Base-by-base conservation (phyloP, 2,329 filamentous ascomycete genomes). In the Cercospora citrullina region DNA sequence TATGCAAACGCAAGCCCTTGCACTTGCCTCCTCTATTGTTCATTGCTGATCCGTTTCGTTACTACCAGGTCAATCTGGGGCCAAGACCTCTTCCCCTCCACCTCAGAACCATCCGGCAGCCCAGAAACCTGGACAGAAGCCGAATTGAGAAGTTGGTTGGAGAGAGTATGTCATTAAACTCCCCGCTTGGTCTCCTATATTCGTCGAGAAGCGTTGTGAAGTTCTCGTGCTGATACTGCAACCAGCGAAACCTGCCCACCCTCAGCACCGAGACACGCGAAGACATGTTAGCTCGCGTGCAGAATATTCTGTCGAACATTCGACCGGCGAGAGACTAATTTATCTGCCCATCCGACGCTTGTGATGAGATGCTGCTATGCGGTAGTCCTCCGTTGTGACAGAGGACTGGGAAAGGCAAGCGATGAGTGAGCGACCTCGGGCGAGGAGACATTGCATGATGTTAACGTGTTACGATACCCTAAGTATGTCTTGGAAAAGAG, bases 81-180 rank as follows among this genome's bases (percentile, higher is more conserved):
- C 66, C 86, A 87, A 63, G 92, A 94, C 71, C 86, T 97, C 75
- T 96, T 97, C 75, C 94, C 94, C 53, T 30, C 53, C 14, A n/a
- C 48, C 3, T 83, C 89, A 72, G 69, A 84, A 59, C 93, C 97
- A 77, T 93, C 94, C n/a, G 91, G 93, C 68, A 88, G 90, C 70
- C 89, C 89, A 2, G 84, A 86, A 51, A 82, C 79, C 9, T 98
- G 94, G 94, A 93, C 92, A 0, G 84, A 85, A 66, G 90, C 93
- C 59, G 92, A 98, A 76, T 84, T 96, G 79, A 85, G 88, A 69
- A 84, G 89, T 75, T 98, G 94, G 93, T 83, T 98, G 61, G 87
- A 88, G 57, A 87, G 87, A 74, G 94, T 97, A 86, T 80, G 90
- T 2, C 36, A 39, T 39, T n/a, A 0, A 2, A 10, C 9, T 33